Evolutionary conservation across 2,329 filamentous ascomycete species (phyloP).

Genomic region (Aurifilum marmelostoma): DNA sequence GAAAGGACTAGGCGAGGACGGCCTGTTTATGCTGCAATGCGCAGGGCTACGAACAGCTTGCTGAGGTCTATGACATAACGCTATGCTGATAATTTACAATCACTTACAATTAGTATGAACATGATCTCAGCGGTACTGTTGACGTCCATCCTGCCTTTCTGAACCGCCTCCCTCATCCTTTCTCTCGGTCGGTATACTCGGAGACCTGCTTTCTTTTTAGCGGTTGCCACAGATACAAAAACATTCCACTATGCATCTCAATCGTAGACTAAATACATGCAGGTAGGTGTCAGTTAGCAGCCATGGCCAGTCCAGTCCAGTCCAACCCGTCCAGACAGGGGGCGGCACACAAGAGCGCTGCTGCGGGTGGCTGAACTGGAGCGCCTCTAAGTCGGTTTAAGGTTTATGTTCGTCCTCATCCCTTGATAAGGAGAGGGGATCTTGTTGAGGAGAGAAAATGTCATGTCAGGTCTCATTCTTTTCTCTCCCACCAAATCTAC

Average conservation of each 20-base stretch:
- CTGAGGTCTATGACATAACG: no score
- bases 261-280: background rate
- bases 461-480: background rate
- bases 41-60: no score
- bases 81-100: no score
- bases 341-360: background rate
- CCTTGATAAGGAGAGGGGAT: background rate
- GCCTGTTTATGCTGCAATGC: no score
- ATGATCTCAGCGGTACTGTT: no score
- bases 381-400: background rate
- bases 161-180: no score
- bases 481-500: no score
- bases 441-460: background rate
- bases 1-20: no score
- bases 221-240: background rate
- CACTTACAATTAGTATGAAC: no score
- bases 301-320: background rate
- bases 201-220: background rate
- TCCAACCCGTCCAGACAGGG: background rate
- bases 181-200: background rate
- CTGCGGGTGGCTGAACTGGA: background rate
- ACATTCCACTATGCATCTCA: background rate
- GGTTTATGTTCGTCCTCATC: background rate
- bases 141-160: no score
- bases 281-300: background rate